Evolutionary conservation across 1,139 yeast species (phyloP), one percentile per base, ranked within the genome.

Genomic region (Pichia sp.): DNA sequence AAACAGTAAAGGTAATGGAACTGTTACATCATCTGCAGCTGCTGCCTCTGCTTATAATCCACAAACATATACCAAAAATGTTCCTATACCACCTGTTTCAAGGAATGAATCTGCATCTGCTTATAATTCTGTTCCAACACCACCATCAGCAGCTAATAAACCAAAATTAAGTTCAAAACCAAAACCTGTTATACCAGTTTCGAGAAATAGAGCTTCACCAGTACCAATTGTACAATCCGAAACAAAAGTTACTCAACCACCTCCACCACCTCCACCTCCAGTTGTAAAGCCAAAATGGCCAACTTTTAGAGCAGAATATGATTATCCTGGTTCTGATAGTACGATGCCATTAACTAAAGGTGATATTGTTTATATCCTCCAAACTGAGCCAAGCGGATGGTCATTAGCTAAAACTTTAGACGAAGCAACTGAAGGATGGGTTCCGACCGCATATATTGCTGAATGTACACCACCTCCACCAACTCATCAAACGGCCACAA

Each of bases 371-470:
- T 79, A 82, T 53, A 79, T 90, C 42, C 72, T 83, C 7, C 80
- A 75, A 59, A 77, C 82, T 54, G 86, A 82, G 54, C 77, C 79
- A 35, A 87, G 87, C 60, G 97, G 96, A 3, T 90, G 97, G 97
- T 90, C 95, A 56, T 72, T 92, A 53, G 97, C 89, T 5, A 86
- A 85, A 64, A 73, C 80, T 27, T 66, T 83, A 53, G 90, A 86
- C 59, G 92, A 86, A 43, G 64, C 83, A 2, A 78, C 72, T 49
- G 95, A 90, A 66, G 99, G 98, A 3, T 94, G 98, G 98, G 92
- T 95, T 9, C 99, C 99, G 10, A 84, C 94, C 34, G 86, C 94
- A 27, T 94, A 90, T 64, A 79, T 92, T 60, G 82, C 79, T 48
- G 86, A 83, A 59, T 78, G 78, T 64, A 75, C 66, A 11, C 74